phyloP scores from a whole-genome alignment of 805 yeast species.

The Candida schatavii region DNA sequence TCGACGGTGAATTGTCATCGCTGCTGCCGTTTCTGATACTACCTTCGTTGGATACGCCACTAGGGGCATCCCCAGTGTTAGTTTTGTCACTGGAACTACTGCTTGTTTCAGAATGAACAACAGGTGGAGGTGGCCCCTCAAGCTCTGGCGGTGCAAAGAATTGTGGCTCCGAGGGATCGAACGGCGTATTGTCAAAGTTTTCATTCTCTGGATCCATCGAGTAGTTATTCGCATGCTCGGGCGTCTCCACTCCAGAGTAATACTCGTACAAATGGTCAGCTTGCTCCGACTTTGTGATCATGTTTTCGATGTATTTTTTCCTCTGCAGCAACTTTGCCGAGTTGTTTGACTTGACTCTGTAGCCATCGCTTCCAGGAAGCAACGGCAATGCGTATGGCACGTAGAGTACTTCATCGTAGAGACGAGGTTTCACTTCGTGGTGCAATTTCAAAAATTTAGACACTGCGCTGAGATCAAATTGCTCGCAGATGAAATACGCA shows the following conservation, averaged over 20 bases:
- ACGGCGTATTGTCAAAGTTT: constrained; percentile 48
- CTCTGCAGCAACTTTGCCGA: constrained; percentile 42
- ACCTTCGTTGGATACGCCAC: constrained; percentile 3
- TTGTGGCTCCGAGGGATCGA: constrained; percentile 92
- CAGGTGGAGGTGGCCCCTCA: constrained; percentile 19
- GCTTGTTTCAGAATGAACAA: too few relatives aligned
- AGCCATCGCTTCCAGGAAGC: constrained; percentile 79
- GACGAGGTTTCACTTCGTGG: constrained; percentile 82
- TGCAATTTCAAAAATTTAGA: constrained; percentile 60
- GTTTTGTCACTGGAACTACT: not conserved
- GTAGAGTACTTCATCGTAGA: constrained; percentile 90
- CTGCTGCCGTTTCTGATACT: constrained; percentile 4
- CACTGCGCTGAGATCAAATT: constrained; percentile 62
- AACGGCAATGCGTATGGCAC: constrained; percentile 87
- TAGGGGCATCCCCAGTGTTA: constrained; percentile 1
- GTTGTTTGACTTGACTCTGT: constrained; percentile 68
- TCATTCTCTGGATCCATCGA: constrained; percentile 45
- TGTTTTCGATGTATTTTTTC: constrained; percentile 62
- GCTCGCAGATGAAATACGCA: constrained; percentile 87
- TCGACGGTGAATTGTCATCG: not conserved
- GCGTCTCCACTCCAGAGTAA: constrained; percentile 74
- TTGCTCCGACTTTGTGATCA: constrained; percentile 78
- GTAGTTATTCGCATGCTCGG: constrained; percentile 51
- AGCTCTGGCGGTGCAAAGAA: constrained; percentile 56
- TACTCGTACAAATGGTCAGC: constrained; percentile 91